A percentile compares a stretch with the other conserved stretches of the same genome.
Conservation (phyloP, 495 filamentous ascomycete genomes). For the Clavariopsis aquatica region DNA sequence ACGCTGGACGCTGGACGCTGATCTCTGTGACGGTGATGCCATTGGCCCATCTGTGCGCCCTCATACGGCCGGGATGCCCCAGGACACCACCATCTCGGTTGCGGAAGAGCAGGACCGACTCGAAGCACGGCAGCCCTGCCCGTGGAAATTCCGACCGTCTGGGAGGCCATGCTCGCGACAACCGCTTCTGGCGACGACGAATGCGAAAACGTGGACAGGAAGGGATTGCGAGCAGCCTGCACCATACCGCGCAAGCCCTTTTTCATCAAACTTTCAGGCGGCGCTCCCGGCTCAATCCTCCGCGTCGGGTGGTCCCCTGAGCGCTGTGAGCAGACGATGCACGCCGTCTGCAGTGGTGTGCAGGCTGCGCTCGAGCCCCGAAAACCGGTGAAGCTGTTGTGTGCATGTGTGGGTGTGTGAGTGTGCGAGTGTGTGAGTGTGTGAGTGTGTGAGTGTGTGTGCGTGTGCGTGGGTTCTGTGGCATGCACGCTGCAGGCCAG, state of each 20-base stretch:
- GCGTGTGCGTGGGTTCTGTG: no score
- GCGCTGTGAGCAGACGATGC: not conserved
- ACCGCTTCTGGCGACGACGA: constrained; percentile 18
- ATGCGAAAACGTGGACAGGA: constrained; percentile 28
- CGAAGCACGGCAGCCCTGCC: constrained; percentile 9
- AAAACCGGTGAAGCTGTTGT: constrained; percentile 29
- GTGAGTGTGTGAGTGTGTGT: no score
- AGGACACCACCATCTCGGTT: constrained; percentile 25
- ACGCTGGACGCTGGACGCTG: constrained; percentile 20
- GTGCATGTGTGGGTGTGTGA: no score
- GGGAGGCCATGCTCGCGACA: constrained; percentile 20
- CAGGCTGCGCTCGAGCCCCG: constrained; percentile 23
- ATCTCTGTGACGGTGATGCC: constrained; percentile 6
- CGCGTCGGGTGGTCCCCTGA: not conserved
- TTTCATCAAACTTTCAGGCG: constrained; percentile 28
- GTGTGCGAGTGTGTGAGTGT: no score
- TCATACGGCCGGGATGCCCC: constrained; percentile 5
- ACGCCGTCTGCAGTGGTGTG: not conserved
- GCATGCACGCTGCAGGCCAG: constrained; percentile 30
- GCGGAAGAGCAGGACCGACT: constrained; percentile 17
- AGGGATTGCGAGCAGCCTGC: constrained; percentile 13
- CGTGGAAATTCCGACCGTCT: constrained; percentile 28
- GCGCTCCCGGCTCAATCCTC: constrained; percentile 26
- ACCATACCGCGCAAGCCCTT: not conserved
- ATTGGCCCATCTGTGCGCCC: constrained; percentile 9